Base-by-base conservation (phyloP, 2,329 filamentous ascomycete species). In the Pestalotiopsis sp. region DNA sequence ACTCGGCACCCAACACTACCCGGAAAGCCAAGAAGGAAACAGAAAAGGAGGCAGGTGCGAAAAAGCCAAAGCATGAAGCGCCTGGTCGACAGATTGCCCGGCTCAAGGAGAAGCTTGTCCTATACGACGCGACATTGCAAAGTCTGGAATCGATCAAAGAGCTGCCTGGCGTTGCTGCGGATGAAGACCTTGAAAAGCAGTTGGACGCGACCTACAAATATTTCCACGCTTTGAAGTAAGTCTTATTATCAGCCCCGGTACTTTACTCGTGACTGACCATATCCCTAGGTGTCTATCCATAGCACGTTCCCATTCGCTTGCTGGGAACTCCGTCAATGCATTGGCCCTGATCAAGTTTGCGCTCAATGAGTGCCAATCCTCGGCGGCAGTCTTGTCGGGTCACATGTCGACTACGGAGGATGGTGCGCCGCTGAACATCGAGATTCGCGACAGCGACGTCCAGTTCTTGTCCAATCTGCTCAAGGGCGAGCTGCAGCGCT, bases 111-210 rank as follows among this genome's bases (percentile, higher is more conserved):
- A 92, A 94, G 75, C 90, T 93, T 14, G 95, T 95, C 2, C 85
- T 99, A 2, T 98, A 98, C 78, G 94, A 98, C 78, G 94, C 94
- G 27, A 97, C 92, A 9, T 82, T 98, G 27, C 94, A 98, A 81
- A 98, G 94, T 80, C 85, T 99, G 69, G 93, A 98, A 72, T 94
- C 94, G 4, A 90, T 98, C 78, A 94, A 92, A 75, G 94, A 97
- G 70, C 86, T 99, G 14, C 92, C 94, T 2, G 96, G 96, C 80
- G 93, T 98, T 20, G 94, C 94, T 45, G 92, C 94, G 57, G 96
- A 99, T 76, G 87, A 90, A 56, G 85, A 83, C 17, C 92, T 99
- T 72, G 85, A 94, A 4, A 83, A 87, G 61, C 94, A 96, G 78
- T 84, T 99, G n/a, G 89, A 93, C 68, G 90, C 90, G 41, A 95